A percentile compares a stretch with the other conserved stretches of the same genome.
These are phyloP conservation scores for Cladosporium sp. DNA, from an alignment of 2,329 filamentous ascomycete genomes.

Conservation along the genomic window DNA sequence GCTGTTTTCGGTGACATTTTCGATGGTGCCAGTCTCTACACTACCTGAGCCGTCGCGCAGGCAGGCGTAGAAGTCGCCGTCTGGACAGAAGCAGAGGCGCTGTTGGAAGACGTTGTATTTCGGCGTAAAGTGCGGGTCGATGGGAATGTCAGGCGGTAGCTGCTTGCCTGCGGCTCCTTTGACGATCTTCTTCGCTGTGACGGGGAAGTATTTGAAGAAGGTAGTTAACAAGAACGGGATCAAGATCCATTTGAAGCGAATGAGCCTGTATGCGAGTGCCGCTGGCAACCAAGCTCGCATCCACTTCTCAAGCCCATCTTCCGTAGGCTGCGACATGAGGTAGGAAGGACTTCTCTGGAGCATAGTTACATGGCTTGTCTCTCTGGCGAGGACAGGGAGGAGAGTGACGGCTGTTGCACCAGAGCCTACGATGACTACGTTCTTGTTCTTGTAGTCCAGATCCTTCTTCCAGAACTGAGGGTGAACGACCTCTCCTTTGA, in stretches of 20 bases:
- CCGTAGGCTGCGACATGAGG: slow-evolving; percentile 26
- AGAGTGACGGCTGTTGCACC: slow-evolving; percentile 79
- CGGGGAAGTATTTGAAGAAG: slow-evolving; percentile 32
- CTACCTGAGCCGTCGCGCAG: slow-evolving; percentile 49
- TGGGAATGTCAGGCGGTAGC: slow-evolving; percentile 44
- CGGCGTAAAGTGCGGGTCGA: slow-evolving; percentile 41
- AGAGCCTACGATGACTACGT: slow-evolving; percentile 68
- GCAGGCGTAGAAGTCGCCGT: slow-evolving; percentile 56
- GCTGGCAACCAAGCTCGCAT: slow-evolving; percentile 21
- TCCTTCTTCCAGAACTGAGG: slow-evolving; percentile 74
- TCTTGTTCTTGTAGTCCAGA: slow-evolving; percentile 62
- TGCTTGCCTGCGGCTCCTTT: slow-evolving; percentile 40
- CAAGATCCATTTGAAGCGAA: slow-evolving; percentile 34
- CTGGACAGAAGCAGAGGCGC: slow-evolving; percentile 66
- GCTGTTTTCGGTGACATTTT: slow-evolving; percentile 45
- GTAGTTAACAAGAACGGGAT: slow-evolving; percentile 31
- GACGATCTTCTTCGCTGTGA: slow-evolving; percentile 31
- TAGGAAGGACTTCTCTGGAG: slow-evolving; percentile 75
- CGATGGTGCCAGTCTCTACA: slow-evolving; percentile 54
- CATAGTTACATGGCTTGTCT: slow-evolving; percentile 67
- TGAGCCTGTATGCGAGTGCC: slow-evolving; percentile 24
- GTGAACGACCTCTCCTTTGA: slow-evolving; percentile 61
- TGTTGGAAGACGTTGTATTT: slow-evolving; percentile 60
- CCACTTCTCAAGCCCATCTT: slow-evolving; percentile 26
- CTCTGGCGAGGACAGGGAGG: slow-evolving; percentile 63